Conservation (phyloP, 2,329 filamentous ascomycete species). For the Botrytis elliptica region DNA sequence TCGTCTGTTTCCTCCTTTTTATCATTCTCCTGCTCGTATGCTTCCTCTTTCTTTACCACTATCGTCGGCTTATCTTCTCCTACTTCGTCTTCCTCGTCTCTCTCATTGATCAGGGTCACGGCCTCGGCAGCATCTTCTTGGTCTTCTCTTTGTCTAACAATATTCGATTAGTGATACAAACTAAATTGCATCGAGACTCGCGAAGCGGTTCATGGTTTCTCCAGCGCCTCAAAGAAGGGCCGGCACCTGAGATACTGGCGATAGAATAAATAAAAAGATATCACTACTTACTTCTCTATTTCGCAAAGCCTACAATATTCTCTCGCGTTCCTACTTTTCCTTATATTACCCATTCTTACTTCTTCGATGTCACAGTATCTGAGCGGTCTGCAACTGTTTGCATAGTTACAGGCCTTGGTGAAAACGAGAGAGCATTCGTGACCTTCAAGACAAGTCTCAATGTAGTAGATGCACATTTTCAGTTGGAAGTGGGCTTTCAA, state of each 20-base stretch:
- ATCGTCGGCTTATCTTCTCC: not conserved
- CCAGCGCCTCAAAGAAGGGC: not conserved
- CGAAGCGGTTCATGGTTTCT: not conserved
- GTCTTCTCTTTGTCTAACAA: not conserved
- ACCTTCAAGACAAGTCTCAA: not conserved
- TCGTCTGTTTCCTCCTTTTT: not conserved
- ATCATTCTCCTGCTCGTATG: not conserved
- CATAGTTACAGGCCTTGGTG: not conserved
- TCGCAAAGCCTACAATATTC: not conserved
- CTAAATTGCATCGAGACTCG: not conserved
- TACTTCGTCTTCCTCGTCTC: not conserved
- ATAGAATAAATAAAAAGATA: not conserved
- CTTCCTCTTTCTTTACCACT: not conserved
- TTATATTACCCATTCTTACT: not conserved
- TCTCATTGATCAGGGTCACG: not conserved
- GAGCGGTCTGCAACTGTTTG: not conserved
- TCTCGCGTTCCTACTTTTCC: not conserved
- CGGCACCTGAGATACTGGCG: not conserved
- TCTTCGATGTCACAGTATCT: not conserved
- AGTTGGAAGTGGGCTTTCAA: not conserved
- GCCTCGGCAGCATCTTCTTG: not conserved
- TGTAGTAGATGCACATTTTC: not conserved
- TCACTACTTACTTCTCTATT: not conserved
- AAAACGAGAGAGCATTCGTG: not conserved
- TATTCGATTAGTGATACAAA: not conserved